A percentile compares a stretch with the other conserved stretches of the same genome.
phyloP scores from a whole-genome alignment of 257 asterid species.

The Parsonsia alboflavescens region DNA sequence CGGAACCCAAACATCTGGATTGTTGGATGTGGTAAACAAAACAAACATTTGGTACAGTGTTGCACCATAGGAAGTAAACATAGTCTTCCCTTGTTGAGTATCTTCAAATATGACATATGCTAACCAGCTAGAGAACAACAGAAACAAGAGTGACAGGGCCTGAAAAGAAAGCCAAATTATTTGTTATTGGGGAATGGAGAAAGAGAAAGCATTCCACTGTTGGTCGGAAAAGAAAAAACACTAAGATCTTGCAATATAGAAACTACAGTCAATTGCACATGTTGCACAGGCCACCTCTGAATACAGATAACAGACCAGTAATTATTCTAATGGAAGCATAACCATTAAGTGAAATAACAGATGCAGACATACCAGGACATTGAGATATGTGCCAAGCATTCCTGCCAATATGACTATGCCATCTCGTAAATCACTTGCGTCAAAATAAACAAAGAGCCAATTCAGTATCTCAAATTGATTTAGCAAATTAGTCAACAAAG shows the following conservation, averaged over 20 bases:
- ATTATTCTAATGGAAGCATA: not conserved
- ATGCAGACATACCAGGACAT: constrained; percentile 67
- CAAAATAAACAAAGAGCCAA: constrained; percentile 23
- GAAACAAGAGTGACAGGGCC: constrained; percentile 82
- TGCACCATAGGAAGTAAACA: constrained; percentile 63
- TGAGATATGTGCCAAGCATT: constrained; percentile 85
- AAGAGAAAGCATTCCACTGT: not conserved
- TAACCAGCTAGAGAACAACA: constrained; percentile 92
- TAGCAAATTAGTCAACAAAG: not conserved
- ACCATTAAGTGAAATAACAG: constrained; percentile 3
- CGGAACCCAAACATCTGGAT: constrained; percentile 99
- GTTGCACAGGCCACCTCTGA: not conserved
- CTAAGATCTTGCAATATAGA: not conserved
- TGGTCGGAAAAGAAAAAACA: not conserved
- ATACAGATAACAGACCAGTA: not conserved
- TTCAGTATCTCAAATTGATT: constrained; percentile 7
- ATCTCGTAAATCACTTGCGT: constrained; percentile 71
- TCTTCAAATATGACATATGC: constrained; percentile 95
- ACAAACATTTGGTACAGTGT: constrained; percentile 88
- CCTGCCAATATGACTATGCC: constrained; percentile 68
- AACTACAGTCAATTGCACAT: not conserved
- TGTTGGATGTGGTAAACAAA: constrained; percentile 94
- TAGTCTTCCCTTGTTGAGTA: constrained; percentile 72
- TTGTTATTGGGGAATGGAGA: not conserved
- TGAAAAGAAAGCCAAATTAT: constrained; percentile 24